Base-by-base conservation (phyloP, 305 asterid genomes). In the Fraxinus sp. region DNA sequence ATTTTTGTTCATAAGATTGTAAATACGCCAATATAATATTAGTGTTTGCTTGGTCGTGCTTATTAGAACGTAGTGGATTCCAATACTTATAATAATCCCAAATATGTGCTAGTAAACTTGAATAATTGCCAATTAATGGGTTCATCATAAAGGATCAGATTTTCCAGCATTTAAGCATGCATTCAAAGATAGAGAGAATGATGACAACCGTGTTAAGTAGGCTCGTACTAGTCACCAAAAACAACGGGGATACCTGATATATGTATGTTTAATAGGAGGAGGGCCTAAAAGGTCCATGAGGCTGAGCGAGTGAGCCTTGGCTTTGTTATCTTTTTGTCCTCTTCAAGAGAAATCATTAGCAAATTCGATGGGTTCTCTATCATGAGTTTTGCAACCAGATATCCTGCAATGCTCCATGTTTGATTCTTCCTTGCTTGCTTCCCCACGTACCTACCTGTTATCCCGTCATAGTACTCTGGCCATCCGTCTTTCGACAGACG, bases 401-500 rank as follows among this genome's bases (percentile, higher is more conserved):
- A 92, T 14, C 94, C 96, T 24, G 94, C 81, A 41, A 92, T 84
- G 36, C 91, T 87, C 96, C 94, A 92, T 7, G 94, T 90, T 78
- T 92, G 96, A 66, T 87, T 30, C 89, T 90, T 92, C 82, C 96
- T 85, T 30, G 96, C 96, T 86, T 92, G 96, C 84, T 92, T 90
- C 43, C 96, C 96, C 7, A 92, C 75, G 80, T 85, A 92, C 18
- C 92, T 83, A 1, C 96, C 96, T 0, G 82, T 68, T 18, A 88
- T 90, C 35, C 96, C 96, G 46, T 92, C 96, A n/a, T 92, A 92
- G 83, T 89, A 92, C 79, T 92, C 94, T 0, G 96, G 96, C 96
- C 94, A 92, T 68, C 96, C 92, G 43, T 92, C 96, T 86, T 86
- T 88, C 5, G 90, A 84, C 1, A 92, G 87, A 5, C 94, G 88